Conservation (phyloP, 2,329 filamentous ascomycete genomes). For the Cadophora malorum region DNA sequence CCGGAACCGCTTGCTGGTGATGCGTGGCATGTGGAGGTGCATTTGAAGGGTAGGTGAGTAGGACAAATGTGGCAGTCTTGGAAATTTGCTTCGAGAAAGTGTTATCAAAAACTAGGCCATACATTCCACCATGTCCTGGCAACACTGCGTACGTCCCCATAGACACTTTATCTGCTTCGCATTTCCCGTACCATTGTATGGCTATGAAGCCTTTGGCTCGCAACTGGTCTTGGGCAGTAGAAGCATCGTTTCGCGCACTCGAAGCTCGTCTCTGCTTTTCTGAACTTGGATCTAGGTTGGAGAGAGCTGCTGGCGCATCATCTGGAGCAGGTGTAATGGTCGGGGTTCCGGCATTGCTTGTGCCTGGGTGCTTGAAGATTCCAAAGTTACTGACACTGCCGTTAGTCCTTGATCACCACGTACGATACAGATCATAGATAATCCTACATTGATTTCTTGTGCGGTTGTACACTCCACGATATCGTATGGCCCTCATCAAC, state of each 20-base stretch:
- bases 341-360: slow-evolving; percentile 36
- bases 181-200: slow-evolving; percentile 90
- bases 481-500: slow-evolving; percentile 91
- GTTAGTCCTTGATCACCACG: slow-evolving; percentile 29
- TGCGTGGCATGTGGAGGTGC: slow-evolving; percentile 77
- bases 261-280: slow-evolving; percentile 43
- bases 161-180: slow-evolving; percentile 93
- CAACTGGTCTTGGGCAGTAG: slow-evolving; percentile 67
- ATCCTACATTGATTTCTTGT: slow-evolving; percentile 90
- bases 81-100: slow-evolving; percentile 96
- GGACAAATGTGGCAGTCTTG: slow-evolving; percentile 93
- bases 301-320: slow-evolving; percentile 36
- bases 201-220: slow-evolving; percentile 71
- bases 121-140: slow-evolving; percentile 82
- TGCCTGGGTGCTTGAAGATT: slow-evolving; percentile 95
- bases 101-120: slow-evolving; percentile 96
- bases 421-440: not conserved
- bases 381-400: slow-evolving; percentile 76
- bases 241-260: slow-evolving; percentile 62
- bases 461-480: slow-evolving; percentile 96
- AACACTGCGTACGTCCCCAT: slow-evolving; percentile 87
- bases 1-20: slow-evolving; percentile 67
- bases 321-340: slow-evolving; percentile 35
- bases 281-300: slow-evolving; percentile 36
- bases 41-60: slow-evolving; percentile 90